phyloP scores from a whole-genome alignment of 1,284 basidiomycete species.

The Leccinum pseudoinsigne region DNA sequence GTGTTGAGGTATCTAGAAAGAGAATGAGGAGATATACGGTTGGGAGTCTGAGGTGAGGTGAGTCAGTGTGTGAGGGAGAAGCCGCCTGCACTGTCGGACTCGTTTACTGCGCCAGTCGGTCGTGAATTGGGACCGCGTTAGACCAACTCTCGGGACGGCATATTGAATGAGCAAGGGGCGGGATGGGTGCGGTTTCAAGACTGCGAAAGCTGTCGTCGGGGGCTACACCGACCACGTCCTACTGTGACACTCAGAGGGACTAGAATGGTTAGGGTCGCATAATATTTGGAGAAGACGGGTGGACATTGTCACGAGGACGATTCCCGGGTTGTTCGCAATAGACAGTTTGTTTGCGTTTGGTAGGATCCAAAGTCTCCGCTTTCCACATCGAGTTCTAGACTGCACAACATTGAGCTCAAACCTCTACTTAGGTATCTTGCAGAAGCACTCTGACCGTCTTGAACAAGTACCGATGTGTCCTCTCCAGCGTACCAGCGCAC shows the following conservation, averaged over 20 bases:
- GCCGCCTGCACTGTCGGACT: neutral
- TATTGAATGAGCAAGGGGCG: neutral
- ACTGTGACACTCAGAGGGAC: too few species aligned
- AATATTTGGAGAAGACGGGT: too few species aligned
- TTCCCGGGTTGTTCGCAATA: too few species aligned
- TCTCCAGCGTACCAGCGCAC: neutral
- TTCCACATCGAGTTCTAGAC: neutral
- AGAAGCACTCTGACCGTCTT: too few species aligned
- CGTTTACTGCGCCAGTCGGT: neutral
- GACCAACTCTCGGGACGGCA: neutral
- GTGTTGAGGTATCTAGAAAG: conserved; percentile 14
- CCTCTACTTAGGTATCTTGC: too few species aligned
- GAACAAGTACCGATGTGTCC: conserved; percentile 23
- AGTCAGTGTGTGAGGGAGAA: neutral
- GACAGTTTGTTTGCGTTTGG: neutral
- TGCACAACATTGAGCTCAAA: too few species aligned
- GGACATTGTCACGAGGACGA: too few species aligned
- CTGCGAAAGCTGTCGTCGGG: too few species aligned
- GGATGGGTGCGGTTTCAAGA: too few species aligned
- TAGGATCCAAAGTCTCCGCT: neutral
- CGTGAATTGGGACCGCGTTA: neutral
- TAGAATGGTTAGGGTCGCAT: too few species aligned
- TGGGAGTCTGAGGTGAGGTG: neutral
- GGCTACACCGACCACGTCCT: too few species aligned
- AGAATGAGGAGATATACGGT: neutral